Percentiles rank a stretch among this genome's conserved stretches.
phyloP scores from a whole-genome alignment of 306 rosid species.

The Medicago ruthenica region DNA sequence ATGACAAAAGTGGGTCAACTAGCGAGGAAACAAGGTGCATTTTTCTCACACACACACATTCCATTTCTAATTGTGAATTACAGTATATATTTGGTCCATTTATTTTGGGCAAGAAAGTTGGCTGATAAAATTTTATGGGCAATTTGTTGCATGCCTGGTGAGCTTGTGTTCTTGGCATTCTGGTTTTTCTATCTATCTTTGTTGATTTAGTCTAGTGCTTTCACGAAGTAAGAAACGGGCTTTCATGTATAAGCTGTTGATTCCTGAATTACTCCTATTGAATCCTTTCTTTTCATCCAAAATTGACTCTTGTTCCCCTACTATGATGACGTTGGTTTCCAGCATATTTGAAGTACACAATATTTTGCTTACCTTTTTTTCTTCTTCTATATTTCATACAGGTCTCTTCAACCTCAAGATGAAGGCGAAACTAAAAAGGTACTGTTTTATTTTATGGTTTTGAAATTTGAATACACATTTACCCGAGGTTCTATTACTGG shows the following conservation, averaged over 20 bases:
- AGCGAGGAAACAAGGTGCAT: constrained; percentile 61
- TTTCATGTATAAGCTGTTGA: constrained; percentile 31
- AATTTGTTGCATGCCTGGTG: constrained; percentile 32
- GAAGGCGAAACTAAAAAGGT: constrained; percentile 71
- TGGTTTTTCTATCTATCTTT: constrained; percentile 14
- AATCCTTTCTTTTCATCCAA: constrained; percentile 26
- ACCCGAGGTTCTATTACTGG: neutral
- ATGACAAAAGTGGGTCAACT: constrained; percentile 41
- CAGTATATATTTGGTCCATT: constrained; percentile 27
- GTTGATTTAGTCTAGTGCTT: constrained; percentile 26
- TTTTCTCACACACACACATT: constrained; percentile 34
- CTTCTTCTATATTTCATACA: constrained; percentile 41
- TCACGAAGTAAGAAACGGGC: constrained; percentile 28
- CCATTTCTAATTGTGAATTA: constrained; percentile 28
- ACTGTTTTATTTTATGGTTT: constrained; percentile 36
- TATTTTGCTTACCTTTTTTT: constrained; percentile 5
- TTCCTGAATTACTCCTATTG: constrained; percentile 34
- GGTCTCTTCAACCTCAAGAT: constrained; percentile 64
- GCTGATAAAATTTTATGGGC: constrained; percentile 25
- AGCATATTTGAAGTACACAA: neutral
- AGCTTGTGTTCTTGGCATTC: constrained; percentile 26
- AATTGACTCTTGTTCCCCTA: neutral
- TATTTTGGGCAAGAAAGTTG: constrained; percentile 6
- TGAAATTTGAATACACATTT: constrained; percentile 31
- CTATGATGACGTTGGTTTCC: constrained; percentile 27